Base-by-base conservation (phyloP, 2,329 filamentous ascomycete genomes). In the Geosmithia flava region DNA sequence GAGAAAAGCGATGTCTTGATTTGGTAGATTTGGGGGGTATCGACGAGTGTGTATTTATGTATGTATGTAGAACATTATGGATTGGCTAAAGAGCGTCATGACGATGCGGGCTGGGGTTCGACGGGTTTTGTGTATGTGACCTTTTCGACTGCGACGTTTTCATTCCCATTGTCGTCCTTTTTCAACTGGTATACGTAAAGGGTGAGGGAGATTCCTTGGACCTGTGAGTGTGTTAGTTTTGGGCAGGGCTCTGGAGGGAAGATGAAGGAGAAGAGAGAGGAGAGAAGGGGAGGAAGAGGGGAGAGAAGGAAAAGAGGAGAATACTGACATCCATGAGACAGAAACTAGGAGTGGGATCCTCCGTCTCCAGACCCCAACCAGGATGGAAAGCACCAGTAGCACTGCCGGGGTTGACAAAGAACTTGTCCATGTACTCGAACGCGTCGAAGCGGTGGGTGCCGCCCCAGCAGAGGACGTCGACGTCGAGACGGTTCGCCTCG, bases 151-250 rank as follows among this genome's bases (percentile, higher is more conserved):
- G 83, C 83, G 44, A 91, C 85, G 51, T 83, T 88, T 65, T 90
- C 85, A 37, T 78, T 78, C 16, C 86, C 86, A 55, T 85, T 82
- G 49, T 78, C 81, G 57, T 88, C 85, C 61, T 84, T 88, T 62
- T 83, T 79, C 59, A 90, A 66, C 63, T 90, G 85, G 63, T 97
- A 97, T 47, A 97, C 91, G 64, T 97, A 97, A 46, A 97, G 75
- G 51, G 94, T 94, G 55, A 97, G 76, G 16, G 94, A 94, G 62
- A 96, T 94, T 30, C 91, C 91, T 78, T 97, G 91, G 37, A 95
- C 87, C 88, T 95, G 56, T 52, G 29, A 27, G 42, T 27, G 5
- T 40, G 13, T n/a, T 17, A 7, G 27, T 10, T n/a, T 3, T 33
- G 41, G 41, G 4, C 41, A 20, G 10, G 17, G 15, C 39, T 13